Percentiles rank a stretch among this genome's conserved stretches.
Conservation (phyloP, 352 stramenopile genomes). For the Thraustotheca clavata region DNA sequence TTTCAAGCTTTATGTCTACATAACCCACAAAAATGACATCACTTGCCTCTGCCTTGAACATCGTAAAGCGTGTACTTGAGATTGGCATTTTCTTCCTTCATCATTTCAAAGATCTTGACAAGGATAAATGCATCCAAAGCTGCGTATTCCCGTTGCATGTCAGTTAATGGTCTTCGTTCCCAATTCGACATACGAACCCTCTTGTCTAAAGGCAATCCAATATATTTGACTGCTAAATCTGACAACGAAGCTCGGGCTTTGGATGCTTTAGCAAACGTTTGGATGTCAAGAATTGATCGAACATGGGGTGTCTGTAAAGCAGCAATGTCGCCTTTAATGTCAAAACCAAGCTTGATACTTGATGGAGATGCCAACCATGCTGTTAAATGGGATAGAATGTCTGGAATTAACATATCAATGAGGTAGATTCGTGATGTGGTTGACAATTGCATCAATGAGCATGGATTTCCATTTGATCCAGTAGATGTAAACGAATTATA, state of each 20-base stretch:
- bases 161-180: conserved; percentile 16
- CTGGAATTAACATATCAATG: conserved; percentile 47
- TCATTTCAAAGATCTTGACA: conserved; percentile 21
- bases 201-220: conserved; percentile 65
- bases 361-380: conserved; percentile 36
- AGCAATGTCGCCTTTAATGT: conserved; percentile 53
- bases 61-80: not conserved
- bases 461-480: conserved; percentile 26
- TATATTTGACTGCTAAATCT: conserved; percentile 38
- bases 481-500: conserved; percentile 25
- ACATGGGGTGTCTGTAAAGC: conserved; percentile 28
- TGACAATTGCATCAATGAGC: conserved; percentile 59
- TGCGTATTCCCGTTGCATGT: not conserved
- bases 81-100: not conserved
- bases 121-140: conserved; percentile 9
- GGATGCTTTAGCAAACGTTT: not conserved
- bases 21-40: too few relatives aligned
- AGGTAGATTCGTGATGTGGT: conserved; percentile 49
- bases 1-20: conserved; percentile 54
- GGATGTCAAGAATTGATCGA: not conserved
- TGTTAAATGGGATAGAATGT: conserved; percentile 24
- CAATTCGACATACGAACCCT: conserved; percentile 55
- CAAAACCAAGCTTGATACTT: conserved; percentile 67
- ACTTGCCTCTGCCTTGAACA: too few relatives aligned
- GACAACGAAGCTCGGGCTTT: conserved; percentile 30